These are phyloP conservation scores for Rubia peregrina DNA, from an alignment of 305 asterid species.

Conservation along the genomic window DNA sequence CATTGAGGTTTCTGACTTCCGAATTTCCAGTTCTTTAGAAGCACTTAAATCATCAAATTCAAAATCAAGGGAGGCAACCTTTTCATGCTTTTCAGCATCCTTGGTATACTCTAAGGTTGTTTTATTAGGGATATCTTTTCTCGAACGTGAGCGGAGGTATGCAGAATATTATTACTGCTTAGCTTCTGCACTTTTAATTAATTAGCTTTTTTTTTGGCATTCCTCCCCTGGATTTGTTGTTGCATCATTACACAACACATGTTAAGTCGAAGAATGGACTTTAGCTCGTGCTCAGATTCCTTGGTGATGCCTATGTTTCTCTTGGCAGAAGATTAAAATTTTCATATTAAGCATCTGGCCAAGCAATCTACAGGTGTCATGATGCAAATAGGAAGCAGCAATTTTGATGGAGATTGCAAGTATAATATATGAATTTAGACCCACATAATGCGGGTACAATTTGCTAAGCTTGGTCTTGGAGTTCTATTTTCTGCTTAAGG, in stretches of 20 bases:
- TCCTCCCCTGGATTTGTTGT: not conserved
- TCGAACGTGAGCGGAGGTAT: constrained; percentile 83
- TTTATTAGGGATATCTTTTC: constrained; percentile 75
- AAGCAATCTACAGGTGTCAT: not conserved
- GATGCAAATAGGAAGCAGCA: not conserved
- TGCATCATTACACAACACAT: not conserved
- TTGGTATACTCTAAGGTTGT: constrained; percentile 92
- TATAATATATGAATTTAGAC: not conserved
- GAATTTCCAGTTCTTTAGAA: constrained; percentile 35
- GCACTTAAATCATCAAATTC: constrained; percentile 35
- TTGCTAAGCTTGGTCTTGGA: not conserved
- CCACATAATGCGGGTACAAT: not conserved
- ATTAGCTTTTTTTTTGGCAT: not conserved
- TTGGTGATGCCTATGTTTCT: not conserved
- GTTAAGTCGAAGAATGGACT: not conserved
- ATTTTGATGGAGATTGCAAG: not conserved
- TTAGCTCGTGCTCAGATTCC: constrained; percentile 1
- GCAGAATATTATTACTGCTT: constrained; percentile 6
- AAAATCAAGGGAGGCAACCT: constrained; percentile 42
- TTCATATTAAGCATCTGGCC: not conserved
- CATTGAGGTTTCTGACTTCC: constrained; percentile 53
- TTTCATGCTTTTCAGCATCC: constrained; percentile 62
- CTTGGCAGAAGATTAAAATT: not conserved
- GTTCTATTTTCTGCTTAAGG: not conserved
- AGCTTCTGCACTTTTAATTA: not conserved